Evolutionary conservation across 768 basidiomycete genomes (phyloP), one percentile per base, ranked within the genome.

Genomic region (Boletus reticuloceps): DNA sequence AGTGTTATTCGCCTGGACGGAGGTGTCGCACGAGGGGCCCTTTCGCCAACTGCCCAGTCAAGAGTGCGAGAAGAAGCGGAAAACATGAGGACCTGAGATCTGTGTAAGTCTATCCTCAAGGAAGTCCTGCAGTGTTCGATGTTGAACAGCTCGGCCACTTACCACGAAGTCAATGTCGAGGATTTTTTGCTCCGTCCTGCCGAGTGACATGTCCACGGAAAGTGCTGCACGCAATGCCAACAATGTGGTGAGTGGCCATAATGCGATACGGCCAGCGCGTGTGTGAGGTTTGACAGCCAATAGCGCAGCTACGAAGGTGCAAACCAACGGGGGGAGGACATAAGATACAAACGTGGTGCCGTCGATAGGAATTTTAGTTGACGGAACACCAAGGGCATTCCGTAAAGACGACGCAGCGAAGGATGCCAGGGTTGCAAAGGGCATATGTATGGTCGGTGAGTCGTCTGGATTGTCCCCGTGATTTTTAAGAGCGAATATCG

Each of bases 151-250:
- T 8, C 14, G 27, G 25, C 29, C 7, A 37, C 51, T 29, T n/a
- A 45, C 51, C 2, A 16, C 25, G n/a, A 51, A 19, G n/a, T 16
- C 8, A 11, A 14, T n/a, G 16, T 51, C 17, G 31, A 34, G 22
- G 17, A 29, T 37, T 44, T 13, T 14, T 16, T 5, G 36, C 43
- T 38, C 36, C 17, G 1, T 1, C 32, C 13, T 29, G 9, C 43
- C 43, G n/a, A 9, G n/a, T 14, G 52, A 53, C 37, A 47, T 40
- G 11, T 53, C 52, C 38, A 53, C 37, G 4, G 52, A 53, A 25
- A 53, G 38, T 16, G 31, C 19, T n/a, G 52, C 44, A 25, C 52
- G 52, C 11, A 46, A 22, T n/a, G 52, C 27, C 25, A 53, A 53
- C 20, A 47, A 22, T 5, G 29, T 38, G 4, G 27, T 11, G 22